A percentile compares a stretch with the other conserved stretches of the same genome.
Conservation (phyloP, 192 early-diverging fungal species). For the Linnemannia exigua region DNA sequence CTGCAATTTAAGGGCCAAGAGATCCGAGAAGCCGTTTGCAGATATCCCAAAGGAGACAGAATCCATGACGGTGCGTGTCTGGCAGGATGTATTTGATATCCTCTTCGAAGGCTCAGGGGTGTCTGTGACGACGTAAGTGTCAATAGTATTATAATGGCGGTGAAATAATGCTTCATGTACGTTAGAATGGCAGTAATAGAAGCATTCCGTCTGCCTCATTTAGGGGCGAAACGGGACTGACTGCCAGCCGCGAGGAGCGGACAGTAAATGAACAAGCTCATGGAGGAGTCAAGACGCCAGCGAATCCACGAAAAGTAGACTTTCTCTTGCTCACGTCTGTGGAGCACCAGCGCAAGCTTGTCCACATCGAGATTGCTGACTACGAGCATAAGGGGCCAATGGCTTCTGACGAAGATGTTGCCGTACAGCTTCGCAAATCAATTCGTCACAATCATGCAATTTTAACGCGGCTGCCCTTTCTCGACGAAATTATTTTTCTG, state of each 20-base stretch:
- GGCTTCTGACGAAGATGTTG: constrained; percentile 9
- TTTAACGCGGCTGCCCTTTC: constrained; percentile 3
- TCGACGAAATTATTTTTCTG: constrained; percentile 14
- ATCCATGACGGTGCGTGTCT: constrained; percentile 16
- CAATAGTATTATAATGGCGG: not conserved
- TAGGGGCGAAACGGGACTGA: constrained; percentile 2
- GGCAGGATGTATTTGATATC: constrained; percentile 16
- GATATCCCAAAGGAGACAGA: not conserved
- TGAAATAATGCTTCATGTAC: constrained; percentile 8
- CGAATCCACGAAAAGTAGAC: constrained; percentile 14
- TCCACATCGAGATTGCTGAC: constrained; percentile 15
- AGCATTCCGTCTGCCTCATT: not conserved
- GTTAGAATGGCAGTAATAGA: constrained; percentile 5
- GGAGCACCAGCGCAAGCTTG: constrained; percentile 12
- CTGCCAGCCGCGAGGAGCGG: constrained; percentile 11
- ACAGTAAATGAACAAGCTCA: constrained; percentile 7
- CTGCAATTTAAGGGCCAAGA: constrained; percentile 16
- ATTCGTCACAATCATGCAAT: constrained; percentile 19
- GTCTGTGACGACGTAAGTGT: not conserved
- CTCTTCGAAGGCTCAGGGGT: constrained; percentile 8
- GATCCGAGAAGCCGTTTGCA: not conserved
- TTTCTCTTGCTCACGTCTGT: constrained; percentile 5
- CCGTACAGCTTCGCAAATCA: constrained; percentile 14
- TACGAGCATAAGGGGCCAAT: constrained; percentile 13
- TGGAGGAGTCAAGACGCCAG: constrained; percentile 4